Evolutionary conservation across 2,329 filamentous ascomycete genomes (phyloP).

Genomic region (Venturia pyrina): DNA sequence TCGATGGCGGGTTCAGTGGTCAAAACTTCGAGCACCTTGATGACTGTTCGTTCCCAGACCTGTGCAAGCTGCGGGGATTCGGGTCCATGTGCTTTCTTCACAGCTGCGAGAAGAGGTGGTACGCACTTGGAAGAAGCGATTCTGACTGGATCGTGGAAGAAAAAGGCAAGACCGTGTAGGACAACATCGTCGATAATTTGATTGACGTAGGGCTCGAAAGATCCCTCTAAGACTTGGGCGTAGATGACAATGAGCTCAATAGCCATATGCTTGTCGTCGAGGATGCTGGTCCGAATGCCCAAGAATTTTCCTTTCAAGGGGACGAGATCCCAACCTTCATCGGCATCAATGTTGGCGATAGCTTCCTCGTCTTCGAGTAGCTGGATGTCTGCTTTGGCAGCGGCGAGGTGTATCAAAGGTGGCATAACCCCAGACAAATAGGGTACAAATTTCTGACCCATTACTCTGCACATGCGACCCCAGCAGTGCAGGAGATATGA

Average conservation of each 20-base stretch:
- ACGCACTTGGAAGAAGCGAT: constrained; percentile 93
- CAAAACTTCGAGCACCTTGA: constrained; percentile 87
- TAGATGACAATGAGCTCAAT: constrained; percentile 97
- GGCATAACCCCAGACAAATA: constrained; percentile 93
- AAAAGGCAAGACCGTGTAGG: constrained; percentile 87
- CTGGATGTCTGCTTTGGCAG: constrained; percentile 94
- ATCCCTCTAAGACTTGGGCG: constrained; percentile 84
- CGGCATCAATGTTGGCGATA: constrained; percentile 82
- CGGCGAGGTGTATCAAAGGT: constrained; percentile 78
- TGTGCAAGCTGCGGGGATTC: constrained; percentile 69
- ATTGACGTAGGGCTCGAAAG: constrained; percentile 83
- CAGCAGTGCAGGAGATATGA: constrained; percentile 98
- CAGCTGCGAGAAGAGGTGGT: constrained; percentile 83
- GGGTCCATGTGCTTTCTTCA: constrained; percentile 81
- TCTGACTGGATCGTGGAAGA: constrained; percentile 96
- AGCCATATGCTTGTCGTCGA: constrained; percentile 99
- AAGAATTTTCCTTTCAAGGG: constrained; percentile 97
- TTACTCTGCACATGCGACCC: constrained; percentile 95
- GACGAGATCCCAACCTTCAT: constrained; percentile 95
- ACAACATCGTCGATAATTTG: constrained; percentile 97
- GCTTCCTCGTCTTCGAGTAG: constrained; percentile 91
- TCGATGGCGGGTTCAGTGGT: constrained; percentile 92
- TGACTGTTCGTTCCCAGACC: constrained; percentile 76
- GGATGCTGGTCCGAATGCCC: constrained; percentile 89
- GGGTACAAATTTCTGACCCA: constrained; percentile 81